These are phyloP conservation scores for Eucalyptus sp. DNA, from an alignment of 345 rosid genomes.

Conservation along the genomic window DNA sequence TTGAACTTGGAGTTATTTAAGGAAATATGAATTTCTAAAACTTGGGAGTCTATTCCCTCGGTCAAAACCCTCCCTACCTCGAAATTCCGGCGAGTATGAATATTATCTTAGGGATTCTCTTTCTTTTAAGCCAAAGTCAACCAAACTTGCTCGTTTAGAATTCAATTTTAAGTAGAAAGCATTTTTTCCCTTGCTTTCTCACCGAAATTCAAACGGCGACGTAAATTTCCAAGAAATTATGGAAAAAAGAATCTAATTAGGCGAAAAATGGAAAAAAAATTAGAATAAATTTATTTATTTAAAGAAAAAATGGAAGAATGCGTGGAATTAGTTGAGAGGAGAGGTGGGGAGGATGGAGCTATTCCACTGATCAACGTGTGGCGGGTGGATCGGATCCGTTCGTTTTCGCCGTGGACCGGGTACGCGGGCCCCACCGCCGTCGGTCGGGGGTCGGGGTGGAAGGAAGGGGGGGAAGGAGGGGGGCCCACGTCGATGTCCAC, in stretches of 20 bases:
- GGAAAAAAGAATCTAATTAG: background rate
- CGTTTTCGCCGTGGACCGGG: background rate
- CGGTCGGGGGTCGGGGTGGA: background rate
- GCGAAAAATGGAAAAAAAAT: background rate
- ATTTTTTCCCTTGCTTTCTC: background rate
- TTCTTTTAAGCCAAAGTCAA: background rate
- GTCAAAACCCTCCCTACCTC: background rate
- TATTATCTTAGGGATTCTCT: background rate
- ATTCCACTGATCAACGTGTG: too few relatives aligned
- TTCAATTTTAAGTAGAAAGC: background rate
- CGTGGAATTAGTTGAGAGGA: background rate
- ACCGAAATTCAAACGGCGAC: background rate
- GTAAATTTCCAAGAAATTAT: background rate
- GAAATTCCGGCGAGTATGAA: background rate
- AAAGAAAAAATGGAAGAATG: background rate
- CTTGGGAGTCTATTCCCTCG: background rate
- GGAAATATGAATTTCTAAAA: background rate
- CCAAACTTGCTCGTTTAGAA: background rate
- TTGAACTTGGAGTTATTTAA: background rate
- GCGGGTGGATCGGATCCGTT: background rate
- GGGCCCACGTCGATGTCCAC: background rate
- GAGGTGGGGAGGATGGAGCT: background rate
- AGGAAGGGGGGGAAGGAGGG: background rate
- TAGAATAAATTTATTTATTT: too few relatives aligned
- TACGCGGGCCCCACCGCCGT: background rate